Evolutionary conservation across 75 land plant species (phyloP), one percentile per base, ranked within the genome.

Genomic region (Cunninghamia lanceolata): DNA sequence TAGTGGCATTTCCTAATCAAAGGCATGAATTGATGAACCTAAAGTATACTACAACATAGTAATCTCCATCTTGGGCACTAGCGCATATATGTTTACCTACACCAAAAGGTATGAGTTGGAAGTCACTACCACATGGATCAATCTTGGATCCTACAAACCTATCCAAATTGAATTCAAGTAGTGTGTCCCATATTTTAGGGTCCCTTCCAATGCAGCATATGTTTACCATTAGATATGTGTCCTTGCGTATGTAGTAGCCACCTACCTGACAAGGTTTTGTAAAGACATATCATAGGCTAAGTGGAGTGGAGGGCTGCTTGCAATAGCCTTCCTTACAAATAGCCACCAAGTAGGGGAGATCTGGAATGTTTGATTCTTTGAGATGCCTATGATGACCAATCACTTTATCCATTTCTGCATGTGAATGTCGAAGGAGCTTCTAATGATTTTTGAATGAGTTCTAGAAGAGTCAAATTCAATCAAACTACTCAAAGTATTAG

Each of bases 81-180:
- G 88, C 88, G 47, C 92, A 91, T 36, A 91, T 91, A 71, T 88
- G 59, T 7, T 88, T 76, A 9, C 89, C 92, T 13, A 88, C 89
- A 19, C 92, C 90, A 42, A 91, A 91, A 16, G 90, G 92, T 6
- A 91, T 85, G 25, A 87, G 87, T 36, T 79, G 84, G 40, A 87
- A 89, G 82, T 91, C 84, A 16, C 73, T 84, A 0, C 90, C 92
- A 38, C 43, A 21, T 9, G 66, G 78, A 63, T 91, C 88, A 0
- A 91, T 42, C 2, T 76, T 77, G 34, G 85, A 81, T 8, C 14
- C 78, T 82, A 87, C 3, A 85, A 91, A 91, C 53, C 92, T 43
- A 17, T 85, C 90, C 7, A 87, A 87, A 17, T 83, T 43, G 43
- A 90, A 88, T 38, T 76, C 66, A 0, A 28, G 9, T 0, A 87